Evolutionary conservation across 176 grass and related monocot species (phyloP).

Genomic region (Themeda triandra): DNA sequence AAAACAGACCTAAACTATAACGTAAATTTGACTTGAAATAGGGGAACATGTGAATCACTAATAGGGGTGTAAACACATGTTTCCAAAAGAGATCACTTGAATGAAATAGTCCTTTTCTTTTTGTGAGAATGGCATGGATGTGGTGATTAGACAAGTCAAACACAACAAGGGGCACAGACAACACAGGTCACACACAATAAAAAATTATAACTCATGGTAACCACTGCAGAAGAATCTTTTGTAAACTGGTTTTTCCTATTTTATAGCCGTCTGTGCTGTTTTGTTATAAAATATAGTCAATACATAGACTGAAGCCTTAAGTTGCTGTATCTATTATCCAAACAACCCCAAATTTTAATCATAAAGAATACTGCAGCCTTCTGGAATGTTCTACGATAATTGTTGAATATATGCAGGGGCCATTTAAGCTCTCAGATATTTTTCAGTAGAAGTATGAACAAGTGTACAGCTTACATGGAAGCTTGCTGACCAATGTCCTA

Average conservation of each 20-base stretch:
- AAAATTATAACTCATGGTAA: not conserved
- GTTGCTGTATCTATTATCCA: not conserved
- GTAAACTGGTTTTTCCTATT: not conserved
- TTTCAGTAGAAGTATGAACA: not conserved
- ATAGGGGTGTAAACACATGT: not conserved
- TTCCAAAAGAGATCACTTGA: constrained; percentile 4
- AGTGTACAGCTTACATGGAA: constrained; percentile 58
- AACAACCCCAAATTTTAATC: not conserved
- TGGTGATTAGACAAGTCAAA: not conserved
- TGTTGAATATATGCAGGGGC: not conserved
- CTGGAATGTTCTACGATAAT: not conserved
- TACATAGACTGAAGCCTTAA: not conserved
- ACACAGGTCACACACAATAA: not conserved
- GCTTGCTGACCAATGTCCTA: constrained; percentile 76
- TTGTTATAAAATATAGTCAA: not conserved
- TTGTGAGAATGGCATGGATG: not conserved
- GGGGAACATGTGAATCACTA: not conserved
- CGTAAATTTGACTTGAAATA: not conserved
- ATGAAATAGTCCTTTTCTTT: not conserved
- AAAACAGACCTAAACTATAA: not conserved
- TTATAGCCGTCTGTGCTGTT: not conserved
- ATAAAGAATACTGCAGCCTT: not conserved
- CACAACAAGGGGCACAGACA: not conserved
- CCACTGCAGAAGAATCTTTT: not conserved
- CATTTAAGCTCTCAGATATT: not conserved